phyloP scores from a whole-genome alignment of 2,329 filamentous ascomycete species.

The Helotiales sp. region DNA sequence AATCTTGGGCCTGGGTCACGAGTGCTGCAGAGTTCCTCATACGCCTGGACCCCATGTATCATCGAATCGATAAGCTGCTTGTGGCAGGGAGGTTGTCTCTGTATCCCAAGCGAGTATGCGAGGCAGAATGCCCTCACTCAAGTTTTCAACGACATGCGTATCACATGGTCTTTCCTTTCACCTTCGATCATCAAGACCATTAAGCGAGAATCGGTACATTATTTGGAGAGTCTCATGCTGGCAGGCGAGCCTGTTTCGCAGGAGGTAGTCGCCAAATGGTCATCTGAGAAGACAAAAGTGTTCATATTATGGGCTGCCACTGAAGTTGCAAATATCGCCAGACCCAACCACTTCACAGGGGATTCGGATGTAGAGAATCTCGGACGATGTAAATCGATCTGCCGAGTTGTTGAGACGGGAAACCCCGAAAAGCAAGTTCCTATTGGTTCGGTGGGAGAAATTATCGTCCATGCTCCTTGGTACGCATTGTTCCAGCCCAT shows the following conservation, averaged over 20 bases:
- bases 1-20: slow-evolving; percentile 8
- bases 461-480: slow-evolving; percentile 52
- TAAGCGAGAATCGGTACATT: slow-evolving; percentile 27
- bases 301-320: slow-evolving; percentile 15
- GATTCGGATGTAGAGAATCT: slow-evolving; percentile 5
- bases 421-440: slow-evolving; percentile 28
- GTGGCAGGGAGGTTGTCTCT: slow-evolving; percentile 46
- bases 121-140: slow-evolving; percentile 42
- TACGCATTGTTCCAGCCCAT: too few relatives aligned
- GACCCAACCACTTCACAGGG: background rate
- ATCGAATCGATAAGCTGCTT: slow-evolving; percentile 34
- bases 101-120: slow-evolving; percentile 44
- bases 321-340: background rate
- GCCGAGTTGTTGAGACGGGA: slow-evolving; percentile 45
- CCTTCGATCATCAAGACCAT: slow-evolving; percentile 37
- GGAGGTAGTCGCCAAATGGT: slow-evolving; percentile 47
- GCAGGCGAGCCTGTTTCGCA: slow-evolving; percentile 44
- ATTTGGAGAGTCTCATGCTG: slow-evolving; percentile 28
- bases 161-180: slow-evolving; percentile 33
- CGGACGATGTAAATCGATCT: background rate
- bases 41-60: slow-evolving; percentile 26
- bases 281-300: slow-evolving; percentile 28
- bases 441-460: slow-evolving; percentile 29
- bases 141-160: slow-evolving; percentile 31
- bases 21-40: slow-evolving; percentile 22